phyloP scores from a whole-genome alignment of 768 basidiomycete genomes.

The Paxillus involutus region DNA sequence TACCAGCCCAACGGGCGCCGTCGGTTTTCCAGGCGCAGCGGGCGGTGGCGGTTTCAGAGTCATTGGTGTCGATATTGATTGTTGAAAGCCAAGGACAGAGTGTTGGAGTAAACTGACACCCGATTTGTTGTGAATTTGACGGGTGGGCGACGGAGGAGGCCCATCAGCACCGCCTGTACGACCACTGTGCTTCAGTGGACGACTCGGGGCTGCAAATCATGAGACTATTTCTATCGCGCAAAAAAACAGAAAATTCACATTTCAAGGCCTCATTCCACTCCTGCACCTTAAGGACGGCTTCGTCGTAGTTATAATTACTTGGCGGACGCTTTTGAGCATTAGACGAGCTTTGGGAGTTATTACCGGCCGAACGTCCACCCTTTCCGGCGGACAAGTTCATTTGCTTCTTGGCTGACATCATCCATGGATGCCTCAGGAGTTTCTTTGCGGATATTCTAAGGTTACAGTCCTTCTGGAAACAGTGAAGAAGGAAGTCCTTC shows the following conservation, averaged over 20 bases:
- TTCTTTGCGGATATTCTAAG: constrained; percentile 93
- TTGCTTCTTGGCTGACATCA: constrained; percentile 81
- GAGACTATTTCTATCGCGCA: constrained; percentile 1
- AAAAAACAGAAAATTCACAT: constrained; percentile 48
- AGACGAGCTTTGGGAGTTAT: constrained; percentile 37
- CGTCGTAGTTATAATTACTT: constrained; percentile 89
- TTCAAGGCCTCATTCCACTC: constrained; percentile 99
- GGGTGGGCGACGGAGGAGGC: constrained; percentile 45
- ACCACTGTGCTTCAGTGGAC: constrained; percentile 66
- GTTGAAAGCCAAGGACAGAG: constrained; percentile 34
- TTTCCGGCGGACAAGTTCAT: constrained; percentile 41
- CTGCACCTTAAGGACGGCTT: constrained; percentile 92
- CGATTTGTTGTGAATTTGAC: constrained; percentile 28
- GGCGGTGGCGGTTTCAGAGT: constrained; percentile 21
- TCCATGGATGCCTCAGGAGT: constrained; percentile 93
- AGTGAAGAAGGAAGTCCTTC: constrained; percentile 94
- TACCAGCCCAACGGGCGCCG: constrained; percentile 29
- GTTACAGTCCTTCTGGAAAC: constrained; percentile 98
- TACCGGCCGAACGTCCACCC: constrained; percentile 27
- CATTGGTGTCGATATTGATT: constrained; percentile 33
- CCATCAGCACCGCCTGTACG: constrained; percentile 36
- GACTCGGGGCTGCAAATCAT: constrained; percentile 57
- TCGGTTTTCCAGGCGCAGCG: constrained; percentile 17
- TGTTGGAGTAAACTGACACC: constrained; percentile 28
- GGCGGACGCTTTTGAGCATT: constrained; percentile 44